These are phyloP conservation scores for Mortierella sp. DNA, from an alignment of 371 early-diverging fungal species.

Conservation along the genomic window DNA sequence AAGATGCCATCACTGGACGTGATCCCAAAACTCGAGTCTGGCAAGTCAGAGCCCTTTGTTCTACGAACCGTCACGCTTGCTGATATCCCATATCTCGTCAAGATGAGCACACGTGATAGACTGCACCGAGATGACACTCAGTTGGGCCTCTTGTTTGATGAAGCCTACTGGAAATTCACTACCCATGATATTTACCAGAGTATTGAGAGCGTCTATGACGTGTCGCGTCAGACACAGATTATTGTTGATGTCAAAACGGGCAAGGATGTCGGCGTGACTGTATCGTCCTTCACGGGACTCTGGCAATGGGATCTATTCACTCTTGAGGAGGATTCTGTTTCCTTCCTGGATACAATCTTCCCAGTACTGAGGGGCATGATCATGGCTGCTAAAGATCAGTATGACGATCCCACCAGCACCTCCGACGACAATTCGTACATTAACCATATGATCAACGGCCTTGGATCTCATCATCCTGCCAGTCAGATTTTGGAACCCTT, in stretches of 20 bases:
- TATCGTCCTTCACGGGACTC: neutral
- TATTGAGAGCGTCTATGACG: constrained; percentile 6
- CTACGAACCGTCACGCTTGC: neutral
- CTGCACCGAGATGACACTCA: neutral
- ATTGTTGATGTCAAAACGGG: constrained; percentile 5
- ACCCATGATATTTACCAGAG: constrained; percentile 1
- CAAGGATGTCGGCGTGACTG: constrained; percentile 6
- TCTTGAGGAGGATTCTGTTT: neutral
- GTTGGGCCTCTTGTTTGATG: constrained; percentile 8
- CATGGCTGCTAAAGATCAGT: neutral
- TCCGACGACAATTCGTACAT: neutral
- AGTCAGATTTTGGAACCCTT: neutral
- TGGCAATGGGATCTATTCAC: constrained; percentile 9
- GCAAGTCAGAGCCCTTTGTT: neutral
- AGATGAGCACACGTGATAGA: constrained; percentile 1
- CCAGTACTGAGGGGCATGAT: constrained; percentile 5
- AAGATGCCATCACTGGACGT: neutral
- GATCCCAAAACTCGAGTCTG: neutral
- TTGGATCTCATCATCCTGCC: constrained; percentile 2
- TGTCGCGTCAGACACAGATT: constrained; percentile 6
- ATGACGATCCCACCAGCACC: neutral
- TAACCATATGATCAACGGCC: constrained; percentile 4
- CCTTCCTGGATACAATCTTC: constrained; percentile 4
- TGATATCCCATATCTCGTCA: constrained; percentile 13
- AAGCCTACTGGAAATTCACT: constrained; percentile 14